Base-by-base conservation (phyloP, 768 basidiomycete species). In the Hemileccinum impolitum region DNA sequence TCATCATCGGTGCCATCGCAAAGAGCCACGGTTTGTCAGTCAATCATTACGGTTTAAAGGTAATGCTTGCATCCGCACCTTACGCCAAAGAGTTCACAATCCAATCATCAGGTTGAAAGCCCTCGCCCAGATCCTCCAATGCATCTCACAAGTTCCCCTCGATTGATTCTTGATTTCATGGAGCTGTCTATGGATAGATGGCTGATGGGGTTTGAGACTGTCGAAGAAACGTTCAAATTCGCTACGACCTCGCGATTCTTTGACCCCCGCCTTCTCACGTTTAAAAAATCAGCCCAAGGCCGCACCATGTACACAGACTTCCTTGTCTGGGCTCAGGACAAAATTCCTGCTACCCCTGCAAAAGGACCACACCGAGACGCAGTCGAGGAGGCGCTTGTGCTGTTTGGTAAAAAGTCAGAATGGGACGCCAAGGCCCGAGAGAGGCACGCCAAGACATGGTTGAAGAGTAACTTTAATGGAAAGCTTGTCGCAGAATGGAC, bases 241-340 rank as follows among this genome's bases (percentile, higher is more conserved):
- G 73, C 77, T 1, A 67, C 70, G 3, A 68, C 73, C 5, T 79
- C 78, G 10, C 72, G 72, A n/a, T 77, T 78, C 48, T 85, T 84
- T 56, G 66, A 76, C 47, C 70, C 77, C 2, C 58, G 53, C 13
- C 56, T 63, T 14, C 72, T 82, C 44, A 11, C 72, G 71, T 13
- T 67, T 70, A 42, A 66, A 58, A 55, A 81, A 79, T 54, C 73
- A 72, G 43, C 73, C 70, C 50, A 59, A 60, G 26, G 72, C 15
- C 74, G 86, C 15, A 66, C 55, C 35, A 84, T 87, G 83, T 85
- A 83, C 56, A 61, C 66, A 10, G 74, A 77, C 42, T 88, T 87
- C 47, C 66, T 82, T 5, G 55, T 67, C 8, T 86, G 77, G 75
- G 76, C 71, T 10, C 59, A 70, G 26, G 63, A 59, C 35, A 63